Evolutionary conservation across 2,329 filamentous ascomycete genomes (phyloP).

Genomic region (Setomelanomma holmii): DNA sequence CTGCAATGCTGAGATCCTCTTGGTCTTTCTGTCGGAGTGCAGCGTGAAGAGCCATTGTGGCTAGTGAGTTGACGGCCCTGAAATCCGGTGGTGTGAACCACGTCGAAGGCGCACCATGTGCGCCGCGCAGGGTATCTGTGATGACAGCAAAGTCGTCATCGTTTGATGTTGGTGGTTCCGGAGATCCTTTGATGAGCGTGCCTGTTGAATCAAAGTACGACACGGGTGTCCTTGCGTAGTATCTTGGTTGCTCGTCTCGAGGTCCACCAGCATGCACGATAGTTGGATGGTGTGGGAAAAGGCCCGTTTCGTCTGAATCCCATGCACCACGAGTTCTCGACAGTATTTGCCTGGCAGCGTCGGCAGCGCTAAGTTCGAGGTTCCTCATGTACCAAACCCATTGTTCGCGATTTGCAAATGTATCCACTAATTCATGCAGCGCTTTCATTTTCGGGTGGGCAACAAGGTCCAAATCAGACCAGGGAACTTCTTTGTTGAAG

Average conservation of each 20-base stretch:
- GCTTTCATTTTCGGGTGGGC: background rate
- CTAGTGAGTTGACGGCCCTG: slow-evolving; percentile 18
- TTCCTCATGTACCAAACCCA: background rate
- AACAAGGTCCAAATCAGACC: too few relatives aligned
- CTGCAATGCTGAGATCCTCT: slow-evolving; percentile 6
- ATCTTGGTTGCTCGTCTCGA: slow-evolving; percentile 7
- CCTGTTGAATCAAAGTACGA: slow-evolving; percentile 33
- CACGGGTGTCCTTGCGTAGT: slow-evolving; percentile 25
- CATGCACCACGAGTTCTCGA: too few relatives aligned
- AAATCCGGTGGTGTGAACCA: slow-evolving; percentile 24
- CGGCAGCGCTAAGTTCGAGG: background rate
- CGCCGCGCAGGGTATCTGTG: slow-evolving; percentile 25
- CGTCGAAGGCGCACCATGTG: slow-evolving; percentile 21
- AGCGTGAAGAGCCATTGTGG: slow-evolving; percentile 19
- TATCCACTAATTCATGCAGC: background rate
- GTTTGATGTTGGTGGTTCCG: slow-evolving; percentile 8
- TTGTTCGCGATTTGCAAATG: background rate
- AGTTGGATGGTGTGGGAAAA: slow-evolving; percentile 17
- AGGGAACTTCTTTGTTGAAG: too few relatives aligned
- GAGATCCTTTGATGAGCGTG: slow-evolving; percentile 17
- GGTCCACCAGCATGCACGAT: background rate
- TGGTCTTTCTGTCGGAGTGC: slow-evolving; percentile 14
- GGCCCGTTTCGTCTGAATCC: slow-evolving; percentile 5
- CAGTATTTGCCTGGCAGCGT: background rate
- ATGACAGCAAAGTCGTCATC: slow-evolving; percentile 17